Conservation (phyloP, 2,329 filamentous ascomycete genomes). For the Chaetothyriales sp. region DNA sequence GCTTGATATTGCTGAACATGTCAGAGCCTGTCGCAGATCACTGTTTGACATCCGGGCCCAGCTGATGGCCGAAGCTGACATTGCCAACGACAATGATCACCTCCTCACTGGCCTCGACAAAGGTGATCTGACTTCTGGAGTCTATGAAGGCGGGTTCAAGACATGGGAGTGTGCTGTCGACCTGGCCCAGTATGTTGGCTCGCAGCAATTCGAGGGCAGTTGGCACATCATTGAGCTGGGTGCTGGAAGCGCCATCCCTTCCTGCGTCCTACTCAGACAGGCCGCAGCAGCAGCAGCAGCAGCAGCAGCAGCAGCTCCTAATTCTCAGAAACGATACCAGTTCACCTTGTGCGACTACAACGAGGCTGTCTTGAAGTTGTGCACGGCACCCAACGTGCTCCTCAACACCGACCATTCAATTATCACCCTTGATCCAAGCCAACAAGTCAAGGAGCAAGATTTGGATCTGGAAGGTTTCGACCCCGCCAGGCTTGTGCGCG, state of each 20-base stretch:
- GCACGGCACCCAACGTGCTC: constrained; percentile 46
- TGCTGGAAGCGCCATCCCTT: constrained; percentile 48
- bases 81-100: constrained; percentile 25
- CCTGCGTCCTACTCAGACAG: constrained; percentile 39
- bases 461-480: constrained; percentile 31
- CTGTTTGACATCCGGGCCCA: constrained; percentile 50
- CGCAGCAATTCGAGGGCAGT: background rate
- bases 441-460: constrained; percentile 16
- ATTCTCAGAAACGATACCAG: constrained; percentile 20
- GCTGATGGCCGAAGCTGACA: constrained; percentile 41
- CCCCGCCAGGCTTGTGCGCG: constrained; percentile 32
- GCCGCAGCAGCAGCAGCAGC: constrained; percentile 1
- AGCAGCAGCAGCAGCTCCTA: background rate
- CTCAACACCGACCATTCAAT: constrained; percentile 30
- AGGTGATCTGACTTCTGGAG: constrained; percentile 38
- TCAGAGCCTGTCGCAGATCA: constrained; percentile 32
- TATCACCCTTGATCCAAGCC: background rate
- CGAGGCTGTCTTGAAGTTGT: constrained; percentile 41
- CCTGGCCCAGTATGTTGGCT: constrained; percentile 27
- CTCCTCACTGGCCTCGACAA: constrained; percentile 36
- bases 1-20: constrained; percentile 26
- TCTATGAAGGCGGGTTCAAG: constrained; percentile 55
- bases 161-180: constrained; percentile 53
- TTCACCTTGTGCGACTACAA: constrained; percentile 51
- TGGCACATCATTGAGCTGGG: constrained; percentile 36